Conservation (phyloP, 75 land plant genomes). For the Cryptomeria japonica region DNA sequence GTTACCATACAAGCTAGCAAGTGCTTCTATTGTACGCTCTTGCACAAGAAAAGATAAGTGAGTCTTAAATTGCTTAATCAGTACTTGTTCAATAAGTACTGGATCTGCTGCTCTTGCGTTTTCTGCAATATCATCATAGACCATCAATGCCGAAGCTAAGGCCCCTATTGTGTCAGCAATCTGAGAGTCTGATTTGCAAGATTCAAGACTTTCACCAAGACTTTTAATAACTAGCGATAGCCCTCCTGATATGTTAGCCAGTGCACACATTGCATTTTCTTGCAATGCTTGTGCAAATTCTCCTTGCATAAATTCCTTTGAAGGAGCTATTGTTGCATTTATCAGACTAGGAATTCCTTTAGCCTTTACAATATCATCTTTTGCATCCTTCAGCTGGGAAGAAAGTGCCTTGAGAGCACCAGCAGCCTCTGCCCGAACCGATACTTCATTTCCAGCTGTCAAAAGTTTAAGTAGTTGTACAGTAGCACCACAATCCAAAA, state of each 20-base stretch:
- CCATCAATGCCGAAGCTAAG: conserved; percentile 95
- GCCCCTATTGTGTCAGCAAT: conserved; percentile 92
- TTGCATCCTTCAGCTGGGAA: conserved; percentile 84
- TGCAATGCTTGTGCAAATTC: conserved; percentile 92
- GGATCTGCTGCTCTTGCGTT: conserved; percentile 67
- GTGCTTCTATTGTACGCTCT: conserved; percentile 88
- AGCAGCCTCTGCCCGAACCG: conserved; percentile 98
- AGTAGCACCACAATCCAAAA: conserved; percentile 72
- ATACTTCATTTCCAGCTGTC: conserved; percentile 74
- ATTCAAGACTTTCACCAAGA: conserved; percentile 81
- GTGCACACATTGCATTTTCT: conserved; percentile 97
- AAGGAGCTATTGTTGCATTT: conserved; percentile 95
- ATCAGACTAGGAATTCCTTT: conserved; percentile 82
- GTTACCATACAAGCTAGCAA: conserved; percentile 97
- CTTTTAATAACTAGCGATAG: conserved; percentile 84
- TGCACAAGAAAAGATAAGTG: conserved; percentile 59
- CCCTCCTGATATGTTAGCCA: conserved; percentile 94
- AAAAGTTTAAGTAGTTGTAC: conserved; percentile 77
- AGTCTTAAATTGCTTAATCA: conserved; percentile 75
- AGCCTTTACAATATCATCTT: conserved; percentile 63
- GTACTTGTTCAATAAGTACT: conserved; percentile 62
- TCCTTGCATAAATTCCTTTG: conserved; percentile 95
- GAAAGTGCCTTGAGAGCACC: conserved; percentile 93
- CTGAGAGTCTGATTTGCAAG: conserved; percentile 69
- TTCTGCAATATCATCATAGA: conserved; percentile 66